Base-by-base conservation (phyloP, 1,139 yeast genomes). In the Nakaseomyces delphensis region DNA sequence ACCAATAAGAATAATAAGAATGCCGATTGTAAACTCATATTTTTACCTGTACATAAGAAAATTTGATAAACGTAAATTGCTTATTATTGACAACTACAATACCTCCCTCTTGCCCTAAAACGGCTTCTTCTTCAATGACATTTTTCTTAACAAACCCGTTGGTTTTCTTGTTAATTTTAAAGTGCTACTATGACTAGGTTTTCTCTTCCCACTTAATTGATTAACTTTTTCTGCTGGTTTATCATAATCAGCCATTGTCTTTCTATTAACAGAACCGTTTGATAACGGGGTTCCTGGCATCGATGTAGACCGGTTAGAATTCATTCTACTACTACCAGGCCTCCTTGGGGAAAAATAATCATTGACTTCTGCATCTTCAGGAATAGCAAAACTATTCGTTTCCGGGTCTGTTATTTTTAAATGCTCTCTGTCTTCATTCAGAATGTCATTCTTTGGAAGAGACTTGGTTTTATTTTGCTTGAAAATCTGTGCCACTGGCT, bases 401-500 rank as follows among this genome's bases (percentile, higher is more conserved):
- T 6, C 28, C 20, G 47, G 50, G n/a, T 39, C 15, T 3, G 48
- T 35, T 11, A 56, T 44, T 18, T 45, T 43, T 9, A 56, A 20
- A 4, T 36, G 27, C 5, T 45, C 52, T 27, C 53, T 56, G 18
- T 50, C 47, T 3, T 41, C 30, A 36, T 56, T 54, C 40, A 84
- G 63, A 0, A 89, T 91, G 0, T 91, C 85, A 36, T 87, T 79
- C 8, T 62, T 59, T 0, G 76, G 70, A 24, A 89, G 63, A 16
- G 60, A 57, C 45, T 73, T 79, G 3, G 72, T 65, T 50, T 74
- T 79, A 1, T 87, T 74, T 35, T 75, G 64, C 33, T 95, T 67
- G 66, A 89, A 87, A 1, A 89, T 87, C 50, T 77, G 84, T 19
- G 74, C 73, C 4, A 85, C 81, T 0, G 96, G 95, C 53, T 86